Percentiles rank a stretch among this genome's conserved stretches.
Conservation (phyloP, 352 stramenopile species). For the Vaucheria bursata region DNA sequence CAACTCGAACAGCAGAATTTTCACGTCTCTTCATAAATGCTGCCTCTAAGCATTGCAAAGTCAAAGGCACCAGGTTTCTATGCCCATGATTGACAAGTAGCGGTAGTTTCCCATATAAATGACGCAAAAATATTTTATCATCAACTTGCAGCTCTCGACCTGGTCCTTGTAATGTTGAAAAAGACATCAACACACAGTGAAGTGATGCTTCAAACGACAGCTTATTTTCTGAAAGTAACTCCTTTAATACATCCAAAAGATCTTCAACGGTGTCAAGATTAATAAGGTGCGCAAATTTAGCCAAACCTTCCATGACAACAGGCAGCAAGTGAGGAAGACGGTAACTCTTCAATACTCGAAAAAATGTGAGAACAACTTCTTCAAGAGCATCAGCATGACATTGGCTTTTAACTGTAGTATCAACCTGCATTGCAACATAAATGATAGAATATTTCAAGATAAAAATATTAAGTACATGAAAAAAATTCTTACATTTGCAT, state of each 20-base stretch:
- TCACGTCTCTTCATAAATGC: slow-evolving; percentile 86
- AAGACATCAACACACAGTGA: slow-evolving; percentile 78
- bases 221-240: slow-evolving; percentile 63
- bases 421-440: neutral
- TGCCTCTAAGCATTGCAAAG: slow-evolving; percentile 74
- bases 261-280: slow-evolving; percentile 96
- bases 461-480: neutral
- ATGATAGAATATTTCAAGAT: neutral
- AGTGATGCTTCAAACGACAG: slow-evolving; percentile 58
- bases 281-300: slow-evolving; percentile 91
- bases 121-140: slow-evolving; percentile 86
- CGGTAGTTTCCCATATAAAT: slow-evolving; percentile 64
- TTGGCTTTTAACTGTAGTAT: slow-evolving; percentile 70
- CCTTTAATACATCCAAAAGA: slow-evolving; percentile 85
- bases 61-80: slow-evolving; percentile 52
- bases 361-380: slow-evolving; percentile 87
- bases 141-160: slow-evolving; percentile 89
- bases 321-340: slow-evolving; percentile 68
- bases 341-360: slow-evolving; percentile 84
- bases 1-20: slow-evolving; percentile 79
- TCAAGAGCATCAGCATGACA: slow-evolving; percentile 87
- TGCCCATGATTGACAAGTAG: slow-evolving; percentile 11
- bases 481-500: slow-evolving; percentile 69
- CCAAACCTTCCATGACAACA: slow-evolving; percentile 76
- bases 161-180: slow-evolving; percentile 81